Evolutionary conservation across 495 filamentous ascomycete species (phyloP), one percentile per base, ranked within the genome.

Genomic region (Mycothermus thermophilus): DNA sequence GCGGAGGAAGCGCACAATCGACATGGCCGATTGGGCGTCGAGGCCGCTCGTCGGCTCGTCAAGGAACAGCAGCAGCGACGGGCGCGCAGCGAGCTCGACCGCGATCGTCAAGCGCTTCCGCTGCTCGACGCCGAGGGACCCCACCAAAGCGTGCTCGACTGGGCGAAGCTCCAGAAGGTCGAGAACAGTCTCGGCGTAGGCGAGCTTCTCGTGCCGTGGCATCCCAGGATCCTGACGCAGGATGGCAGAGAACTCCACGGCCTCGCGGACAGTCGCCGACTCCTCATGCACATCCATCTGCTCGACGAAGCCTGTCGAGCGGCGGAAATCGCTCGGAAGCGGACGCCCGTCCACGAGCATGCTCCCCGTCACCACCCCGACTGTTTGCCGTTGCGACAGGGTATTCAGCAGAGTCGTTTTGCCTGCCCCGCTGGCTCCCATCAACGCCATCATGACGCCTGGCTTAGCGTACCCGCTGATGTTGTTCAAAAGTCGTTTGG

Each of bases 41-140:
- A 95, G 70, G 34, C 87, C 87, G 32, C 74, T 80, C 3, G 81
- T 86, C 3, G 82, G 81, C 43, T 86, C 80, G 46, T 86, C 80
- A 20, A 86, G 55, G 52, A 86, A 86, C 38, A 86, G 69, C 4
- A 84, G 45, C 0, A 87, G 63, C 15, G 72, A 76, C 0, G 87
- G 88, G 48, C 86, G 86, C 4, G 87, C 84, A 3, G 83, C 87
- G 1, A 96, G 60, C 51, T 96, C 88, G 4, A 96, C 88, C 35
- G 81, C 87, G 37, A 96, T 94, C 2, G 87, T 94, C 3, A 93
- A 43, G 16, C 80, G 37, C 67, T 83, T 60, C 57, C 61, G 57
- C 43, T 74, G 50, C 42, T 72, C 68, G 0, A 72, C 64, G 9
- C 82, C 83, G 0, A 82, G 73, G 11, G 83, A 74, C 43, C 79